Base-by-base conservation (phyloP, 1,139 yeast genomes). In the Yamadazyma kanchanaburiensis region DNA sequence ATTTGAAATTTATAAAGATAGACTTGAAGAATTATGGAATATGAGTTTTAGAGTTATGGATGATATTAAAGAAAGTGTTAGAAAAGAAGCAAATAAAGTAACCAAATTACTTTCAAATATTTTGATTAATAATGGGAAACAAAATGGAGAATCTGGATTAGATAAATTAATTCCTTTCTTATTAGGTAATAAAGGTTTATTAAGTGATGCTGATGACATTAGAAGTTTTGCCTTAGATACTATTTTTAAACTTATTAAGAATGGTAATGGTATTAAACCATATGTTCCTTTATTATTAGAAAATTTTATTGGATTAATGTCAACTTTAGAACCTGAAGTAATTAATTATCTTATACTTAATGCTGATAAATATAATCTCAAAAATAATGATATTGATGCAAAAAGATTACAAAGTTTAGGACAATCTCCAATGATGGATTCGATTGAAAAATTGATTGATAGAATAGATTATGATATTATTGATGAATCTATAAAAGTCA, bases 61-160 rank as follows among this genome's bases (percentile, higher is more conserved):
- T 58, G 98, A 91, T 59, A 87, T 91, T 36, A 91, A 91, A 51
- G 96, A 87, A 28, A 85, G 94, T 58, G 97, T 91, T 4, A 70
- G 97, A 28, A 75, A 75, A 34, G 94, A 87, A 32, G 97, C 95
- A 8, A 58, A 70, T 30, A 74, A 70, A 26, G 63, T 91, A 20
- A 79, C 95, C 0, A 74, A 80, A 40, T 68, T 74, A 5, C 63
- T 91, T 23, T 78, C 95, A 0, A 71, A 78, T 10, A 66, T 76
- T 3, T 63, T 89, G 42, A 76, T 81, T 2, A 69, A 78, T 26
- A 75, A 80, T 2, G 68, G 78, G 27, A 37, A 48, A 19, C 24
- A 25, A 17, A 35, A 32, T 2, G 55, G 58, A n/a, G n/a, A n/a
- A n/a, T n/a, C n/a, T n/a, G 71, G 80, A n/a, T 57, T 91, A 25